Base-by-base conservation (phyloP, 140 eudicot species). In the Ambrosia hybrid region DNA sequence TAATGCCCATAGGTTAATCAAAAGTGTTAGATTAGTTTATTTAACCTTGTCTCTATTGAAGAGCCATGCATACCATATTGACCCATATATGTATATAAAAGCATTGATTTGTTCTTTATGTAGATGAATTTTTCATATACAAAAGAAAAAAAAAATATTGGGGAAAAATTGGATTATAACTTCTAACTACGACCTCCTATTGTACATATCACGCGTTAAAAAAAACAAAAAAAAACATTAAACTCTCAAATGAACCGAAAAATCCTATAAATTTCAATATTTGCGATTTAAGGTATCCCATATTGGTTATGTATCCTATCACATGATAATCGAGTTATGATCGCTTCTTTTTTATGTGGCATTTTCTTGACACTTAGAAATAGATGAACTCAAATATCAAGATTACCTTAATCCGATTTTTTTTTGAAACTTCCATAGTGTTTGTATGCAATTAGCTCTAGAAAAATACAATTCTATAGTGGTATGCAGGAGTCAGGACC, bases 51-150 rank as follows among this genome's bases (percentile, higher is more conserved):
- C 26, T 55, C 60, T 30, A 55, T 9, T 58, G 76, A 72, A 72
- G 69, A 72, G 60, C 59, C 68, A 72, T 66, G 57, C 17, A 65
- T 9, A 33, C 73, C 34, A 43, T 58, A 12, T 43, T 72, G 68
- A 46, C 76, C 43, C 9, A 59, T 30, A 43, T 59, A 72, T 9
- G 53, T 11, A 49, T 49, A 49, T 10, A 43, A 43, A 43, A 43
- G 58, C 76, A 72, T 72, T 72, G 69, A 72, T 72, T 58, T 72
- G 60, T 60, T 70, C 75, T 55, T 39, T 55, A 10, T 36, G 49
- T 41, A 70, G 30, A 46, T 55, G 53, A 8, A 48, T 8, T 48
- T 48, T 48, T 48, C 53, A 37, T 15, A 38, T 53, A 21, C 30
- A 21, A 21, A 70, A 53, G 10, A 51, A 13, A 4, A 51, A 5